A percentile compares a stretch with the other conserved stretches of the same genome.
Evolutionary conservation across 2,329 filamentous ascomycete species (phyloP).

Genomic region (Aspergillaceae sp.): DNA sequence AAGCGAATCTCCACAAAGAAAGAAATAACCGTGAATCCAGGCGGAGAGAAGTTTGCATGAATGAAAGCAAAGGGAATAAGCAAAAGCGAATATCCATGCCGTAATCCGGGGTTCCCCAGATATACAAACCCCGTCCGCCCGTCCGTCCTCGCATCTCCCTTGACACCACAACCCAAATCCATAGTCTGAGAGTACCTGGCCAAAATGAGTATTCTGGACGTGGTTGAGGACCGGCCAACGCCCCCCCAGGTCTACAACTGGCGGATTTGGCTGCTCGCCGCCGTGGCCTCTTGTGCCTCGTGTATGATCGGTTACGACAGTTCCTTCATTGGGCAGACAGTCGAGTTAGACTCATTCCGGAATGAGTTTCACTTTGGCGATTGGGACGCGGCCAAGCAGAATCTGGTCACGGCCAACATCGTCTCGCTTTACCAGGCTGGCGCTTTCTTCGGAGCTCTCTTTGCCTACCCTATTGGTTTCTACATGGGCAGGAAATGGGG

Average conservation of each 20-base stretch:
- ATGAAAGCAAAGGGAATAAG: neutral
- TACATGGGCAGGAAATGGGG: constrained; percentile 59
- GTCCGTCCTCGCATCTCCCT: neutral
- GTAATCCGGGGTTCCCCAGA: neutral
- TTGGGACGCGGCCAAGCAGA: constrained; percentile 33
- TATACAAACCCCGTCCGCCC: neutral
- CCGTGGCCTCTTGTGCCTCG: constrained; percentile 48
- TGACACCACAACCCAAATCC: neutral
- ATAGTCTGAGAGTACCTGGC: no score
- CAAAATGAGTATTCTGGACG: constrained; percentile 31
- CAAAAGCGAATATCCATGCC: neutral
- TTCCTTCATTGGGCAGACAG: constrained; percentile 70
- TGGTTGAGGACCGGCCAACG: constrained; percentile 44
- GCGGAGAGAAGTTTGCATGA: neutral
- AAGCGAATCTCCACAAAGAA: neutral
- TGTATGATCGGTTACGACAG: constrained; percentile 59
- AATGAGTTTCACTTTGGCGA: constrained; percentile 57
- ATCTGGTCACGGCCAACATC: constrained; percentile 63
- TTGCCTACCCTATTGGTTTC: constrained; percentile 58
- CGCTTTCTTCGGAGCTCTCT: constrained; percentile 71
- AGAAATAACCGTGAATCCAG: neutral
- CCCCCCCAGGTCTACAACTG: constrained; percentile 53
- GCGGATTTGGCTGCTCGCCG: constrained; percentile 48
- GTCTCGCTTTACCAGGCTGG: constrained; percentile 76
- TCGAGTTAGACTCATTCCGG: constrained; percentile 61